A percentile compares a stretch with the other conserved stretches of the same genome.
These are phyloP conservation scores for Cladorrhinum sp. DNA, from an alignment of 2,329 filamentous ascomycete species.

Conservation along the genomic window DNA sequence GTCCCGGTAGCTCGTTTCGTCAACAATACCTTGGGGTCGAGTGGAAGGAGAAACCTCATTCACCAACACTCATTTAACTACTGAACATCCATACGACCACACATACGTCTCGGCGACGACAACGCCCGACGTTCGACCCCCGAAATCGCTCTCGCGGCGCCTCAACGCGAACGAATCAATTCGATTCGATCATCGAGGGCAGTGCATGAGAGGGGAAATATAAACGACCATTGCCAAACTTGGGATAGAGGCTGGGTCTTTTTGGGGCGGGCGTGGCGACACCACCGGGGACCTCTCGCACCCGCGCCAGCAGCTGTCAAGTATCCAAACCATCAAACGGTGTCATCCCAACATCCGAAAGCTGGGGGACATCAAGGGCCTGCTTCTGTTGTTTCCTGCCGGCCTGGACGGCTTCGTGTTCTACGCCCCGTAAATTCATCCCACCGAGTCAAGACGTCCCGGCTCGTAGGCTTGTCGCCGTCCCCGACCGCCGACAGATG, in stretches of 20 bases:
- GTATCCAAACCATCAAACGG: conserved; percentile 3
- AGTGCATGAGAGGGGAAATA: conserved; percentile 3
- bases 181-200: background rate
- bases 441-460: conserved; percentile 4
- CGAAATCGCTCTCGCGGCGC: background rate
- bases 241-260: conserved; percentile 16
- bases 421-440: background rate
- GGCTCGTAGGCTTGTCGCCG: conserved; percentile 1
- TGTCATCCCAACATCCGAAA: background rate
- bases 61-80: background rate
- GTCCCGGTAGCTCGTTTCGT: conserved; percentile 15
- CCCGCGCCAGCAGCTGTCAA: conserved; percentile 16
- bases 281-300: conserved; percentile 1
- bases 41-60: background rate
- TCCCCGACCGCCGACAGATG: conserved; percentile 14
- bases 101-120: background rate
- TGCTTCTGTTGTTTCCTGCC: conserved; percentile 2
- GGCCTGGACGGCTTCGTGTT: background rate
- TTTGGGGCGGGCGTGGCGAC: conserved; percentile 2
- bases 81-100: background rate
- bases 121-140: background rate
- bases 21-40: conserved; percentile 1
- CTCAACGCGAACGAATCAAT: background rate
- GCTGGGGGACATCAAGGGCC: background rate
- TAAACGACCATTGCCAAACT: background rate